Evolutionary conservation across 148 eudicot genomes (phyloP), one percentile per base, ranked within the genome.

Genomic region (Camellia granthamiana): DNA sequence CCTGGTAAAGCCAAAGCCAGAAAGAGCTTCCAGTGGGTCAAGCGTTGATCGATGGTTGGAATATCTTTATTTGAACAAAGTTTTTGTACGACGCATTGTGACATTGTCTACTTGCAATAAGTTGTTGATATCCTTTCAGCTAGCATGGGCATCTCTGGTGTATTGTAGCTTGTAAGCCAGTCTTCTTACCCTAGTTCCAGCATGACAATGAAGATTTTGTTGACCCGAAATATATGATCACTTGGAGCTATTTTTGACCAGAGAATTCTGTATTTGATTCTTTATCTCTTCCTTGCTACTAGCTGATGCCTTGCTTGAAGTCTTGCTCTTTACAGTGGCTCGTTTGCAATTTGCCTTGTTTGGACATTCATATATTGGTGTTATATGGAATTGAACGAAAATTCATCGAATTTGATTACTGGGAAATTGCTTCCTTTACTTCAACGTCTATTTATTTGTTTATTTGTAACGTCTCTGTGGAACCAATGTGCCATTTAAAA

Each of bases 21-120:
- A 77, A 95, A 93, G 90, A 93, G 99, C 81, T 95, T 89, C 93
- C 99, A 95, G 77, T 93, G 97, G 99, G 99, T 95, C 92, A 95
- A 95, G 89, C 97, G 99, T 87, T 95, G 74, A 84, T 60, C 72
- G 16, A 43, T 67, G 11, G 64, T 42, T 65, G 12, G 72, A 62
- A 72, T 47, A 69, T 59, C 65, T 30, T 75, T 52, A 23, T 23
- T 61, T 60, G 11, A 59, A 3, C 59, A 13, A 46, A 6, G 44
- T 12, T 77, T 64, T 49, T 47, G 58, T 47, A 38, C 1, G 23
- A 66, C 4, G 3, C 43, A 21, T 63, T 30, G 44, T 21, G n/a
- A 14, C 23, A 30, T 76, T 55, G 4, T 18, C 56, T 19, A 6
- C 30, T 46, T 47, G 21, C 21, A 63, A 16, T 63, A 47, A 49